Percentiles rank a stretch among this genome's conserved stretches.
These are phyloP conservation scores for Helianthus tuberosus DNA, from an alignment of 129 eudicot species.

Conservation along the genomic window DNA sequence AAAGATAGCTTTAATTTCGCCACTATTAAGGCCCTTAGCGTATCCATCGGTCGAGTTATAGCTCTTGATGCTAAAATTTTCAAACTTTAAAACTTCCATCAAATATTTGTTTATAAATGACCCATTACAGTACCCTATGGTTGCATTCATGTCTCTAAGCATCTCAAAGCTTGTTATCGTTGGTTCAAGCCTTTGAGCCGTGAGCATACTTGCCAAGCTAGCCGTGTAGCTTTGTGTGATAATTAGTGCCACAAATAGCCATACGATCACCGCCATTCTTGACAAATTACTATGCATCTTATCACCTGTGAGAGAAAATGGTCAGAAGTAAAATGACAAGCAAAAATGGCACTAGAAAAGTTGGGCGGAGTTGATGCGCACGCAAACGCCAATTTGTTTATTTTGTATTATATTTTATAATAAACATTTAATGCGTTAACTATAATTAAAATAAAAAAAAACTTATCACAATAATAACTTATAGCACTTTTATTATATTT, in stretches of 20 bases:
- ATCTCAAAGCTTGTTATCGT: constrained; percentile 32
- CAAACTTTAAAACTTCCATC: constrained; percentile 23
- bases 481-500: neutral
- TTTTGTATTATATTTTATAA: neutral
- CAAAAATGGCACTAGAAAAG: neutral
- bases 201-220: constrained; percentile 63
- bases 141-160: constrained; percentile 38
- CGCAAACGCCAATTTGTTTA: neutral
- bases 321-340: neutral
- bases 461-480: too few species aligned
- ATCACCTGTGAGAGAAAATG: constrained; percentile 33
- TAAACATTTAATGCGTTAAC: too few species aligned
- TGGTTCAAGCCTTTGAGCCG: constrained; percentile 56
- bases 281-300: constrained; percentile 52
- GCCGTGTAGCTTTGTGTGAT: constrained; percentile 68
- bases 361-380: neutral
- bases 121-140: constrained; percentile 42
- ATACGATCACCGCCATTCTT: constrained; percentile 46
- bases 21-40: constrained; percentile 38
- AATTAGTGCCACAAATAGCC: constrained; percentile 62
- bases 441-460: too few species aligned
- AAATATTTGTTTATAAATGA: constrained; percentile 39
- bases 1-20: constrained; percentile 51
- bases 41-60: constrained; percentile 32
- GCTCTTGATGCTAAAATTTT: constrained; percentile 9